Evolutionary conservation across 495 filamentous ascomycete genomes (phyloP).

Genomic region (Tuber melanosporum): DNA sequence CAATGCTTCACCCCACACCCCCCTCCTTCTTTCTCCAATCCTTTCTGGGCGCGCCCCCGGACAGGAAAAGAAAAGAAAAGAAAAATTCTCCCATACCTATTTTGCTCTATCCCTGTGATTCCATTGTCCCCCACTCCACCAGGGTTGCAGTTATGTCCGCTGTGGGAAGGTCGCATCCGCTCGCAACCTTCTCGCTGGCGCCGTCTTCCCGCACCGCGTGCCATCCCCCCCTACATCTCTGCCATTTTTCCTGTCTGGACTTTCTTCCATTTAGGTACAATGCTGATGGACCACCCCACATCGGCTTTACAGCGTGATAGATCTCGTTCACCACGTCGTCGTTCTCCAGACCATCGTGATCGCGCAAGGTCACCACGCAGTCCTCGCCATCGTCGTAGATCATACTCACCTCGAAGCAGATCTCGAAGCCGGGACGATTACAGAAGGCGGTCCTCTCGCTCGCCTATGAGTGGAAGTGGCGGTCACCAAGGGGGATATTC

Average conservation of each 20-base stretch:
- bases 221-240: slow-evolving; percentile 41
- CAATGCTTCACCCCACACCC: slow-evolving; percentile 3
- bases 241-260: slow-evolving; percentile 46
- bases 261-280: slow-evolving; percentile 45
- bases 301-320: slow-evolving; percentile 70
- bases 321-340: slow-evolving; percentile 85
- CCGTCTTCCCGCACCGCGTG: slow-evolving; percentile 43
- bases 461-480: slow-evolving; percentile 74
- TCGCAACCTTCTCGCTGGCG: slow-evolving; percentile 43
- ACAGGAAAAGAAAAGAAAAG: slow-evolving; percentile 34
- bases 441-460: slow-evolving; percentile 70
- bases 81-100: slow-evolving; percentile 35
- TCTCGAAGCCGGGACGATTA: slow-evolving; percentile 87
- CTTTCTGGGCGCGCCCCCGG: slow-evolving; percentile 24
- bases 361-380: slow-evolving; percentile 52
- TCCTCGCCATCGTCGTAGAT: slow-evolving; percentile 68
- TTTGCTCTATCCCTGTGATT: slow-evolving; percentile 44
- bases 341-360: slow-evolving; percentile 50
- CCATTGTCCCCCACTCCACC: slow-evolving; percentile 43
- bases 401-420: slow-evolving; percentile 87
- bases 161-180: slow-evolving; percentile 40
- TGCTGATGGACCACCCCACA: slow-evolving; percentile 43
- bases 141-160: slow-evolving; percentile 36
- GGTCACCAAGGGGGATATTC: slow-evolving; percentile 57
- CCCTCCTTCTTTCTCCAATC: slow-evolving; percentile 32